Percentiles rank a stretch among this genome's conserved stretches.
These are phyloP conservation scores for Sanghuangporus sanghuang DNA, from an alignment of 1,284 basidiomycete species.

Conservation along the genomic window DNA sequence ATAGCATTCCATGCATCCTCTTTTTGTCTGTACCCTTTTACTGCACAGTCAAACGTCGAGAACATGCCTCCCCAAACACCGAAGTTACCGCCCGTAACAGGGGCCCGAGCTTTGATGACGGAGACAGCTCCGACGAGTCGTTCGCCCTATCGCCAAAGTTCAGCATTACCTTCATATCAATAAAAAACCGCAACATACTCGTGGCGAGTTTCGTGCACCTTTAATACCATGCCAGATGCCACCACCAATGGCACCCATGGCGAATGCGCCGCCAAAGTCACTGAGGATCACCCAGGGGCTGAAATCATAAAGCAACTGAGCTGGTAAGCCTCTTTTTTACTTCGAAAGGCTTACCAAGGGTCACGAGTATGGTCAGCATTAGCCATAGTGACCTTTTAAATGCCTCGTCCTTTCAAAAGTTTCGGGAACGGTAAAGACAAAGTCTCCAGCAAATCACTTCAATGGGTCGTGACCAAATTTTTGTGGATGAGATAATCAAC, in stretches of 20 bases:
- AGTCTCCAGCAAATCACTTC: not conserved
- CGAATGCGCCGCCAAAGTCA: slow-evolving; percentile 96
- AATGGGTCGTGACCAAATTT: not conserved
- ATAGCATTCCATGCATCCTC: slow-evolving; percentile 99
- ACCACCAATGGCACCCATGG: slow-evolving; percentile 94
- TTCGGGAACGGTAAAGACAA: slow-evolving; percentile 18
- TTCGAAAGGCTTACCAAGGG: slow-evolving; percentile 61
- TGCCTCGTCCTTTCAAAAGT: slow-evolving; percentile 13
- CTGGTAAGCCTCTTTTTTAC: not conserved
- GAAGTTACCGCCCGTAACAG: slow-evolving; percentile 97
- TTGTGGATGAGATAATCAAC: not conserved
- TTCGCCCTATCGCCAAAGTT: slow-evolving; percentile 63
- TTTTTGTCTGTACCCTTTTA: slow-evolving; percentile 96
- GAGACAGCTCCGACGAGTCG: slow-evolving; percentile 90
- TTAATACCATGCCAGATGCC: slow-evolving; percentile 99
- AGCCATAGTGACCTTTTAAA: slow-evolving; percentile 44
- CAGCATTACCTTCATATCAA: not conserved
- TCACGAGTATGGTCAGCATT: slow-evolving; percentile 91
- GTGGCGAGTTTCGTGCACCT: slow-evolving; percentile 93
- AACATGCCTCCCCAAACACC: slow-evolving; percentile 98
- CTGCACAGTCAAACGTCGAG: slow-evolving; percentile 95
- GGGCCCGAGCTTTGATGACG: slow-evolving; percentile 97
- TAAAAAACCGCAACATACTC: slow-evolving; percentile 47
- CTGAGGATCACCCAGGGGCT: slow-evolving; percentile 99
- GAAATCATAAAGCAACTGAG: slow-evolving; percentile 3